phyloP scores from a whole-genome alignment of 805 yeast species.

The Candida tallmaniae region DNA sequence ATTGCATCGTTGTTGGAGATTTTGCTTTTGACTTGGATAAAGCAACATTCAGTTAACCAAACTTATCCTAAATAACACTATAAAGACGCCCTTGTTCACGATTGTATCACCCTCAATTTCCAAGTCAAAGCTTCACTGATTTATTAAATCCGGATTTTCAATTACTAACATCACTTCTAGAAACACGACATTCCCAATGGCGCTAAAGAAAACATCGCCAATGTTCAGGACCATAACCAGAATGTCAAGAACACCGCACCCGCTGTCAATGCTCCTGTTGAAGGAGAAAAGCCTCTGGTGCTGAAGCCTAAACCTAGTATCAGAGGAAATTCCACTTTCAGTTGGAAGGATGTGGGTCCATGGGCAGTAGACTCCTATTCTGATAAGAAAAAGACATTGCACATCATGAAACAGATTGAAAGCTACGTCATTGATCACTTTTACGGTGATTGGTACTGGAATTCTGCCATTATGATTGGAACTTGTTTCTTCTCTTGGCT shows the following conservation, averaged over 20 bases:
- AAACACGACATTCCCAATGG: conserved; percentile 12
- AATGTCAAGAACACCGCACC: conserved; percentile 12
- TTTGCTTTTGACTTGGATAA: no score
- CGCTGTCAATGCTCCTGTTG: conserved; percentile 14
- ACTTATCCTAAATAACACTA: no score
- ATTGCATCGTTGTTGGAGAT: no score
- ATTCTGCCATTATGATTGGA: conserved; percentile 58
- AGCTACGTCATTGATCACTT: conserved; percentile 64
- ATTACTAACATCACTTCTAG: no score
- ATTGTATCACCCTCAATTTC: no score
- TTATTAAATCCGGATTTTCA: no score
- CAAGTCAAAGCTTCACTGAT: no score
- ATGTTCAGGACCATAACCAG: conserved; percentile 16
- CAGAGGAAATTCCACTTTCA: conserved; percentile 29
- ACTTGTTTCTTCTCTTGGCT: conserved; percentile 72
- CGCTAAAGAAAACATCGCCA: conserved; percentile 14
- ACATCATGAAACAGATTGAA: conserved; percentile 38
- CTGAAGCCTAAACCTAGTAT: conserved; percentile 16
- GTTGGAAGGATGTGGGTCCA: conserved; percentile 38
- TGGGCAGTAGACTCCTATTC: conserved; percentile 22
- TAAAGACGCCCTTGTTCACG: no score
- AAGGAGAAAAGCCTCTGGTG: conserved; percentile 6
- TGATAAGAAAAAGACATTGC: conserved; percentile 24
- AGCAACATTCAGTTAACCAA: no score
- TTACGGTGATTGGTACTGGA: conserved; percentile 69